Evolutionary conservation across 2,329 filamentous ascomycete genomes (phyloP).

Genomic region (Apiospora arundinis): DNA sequence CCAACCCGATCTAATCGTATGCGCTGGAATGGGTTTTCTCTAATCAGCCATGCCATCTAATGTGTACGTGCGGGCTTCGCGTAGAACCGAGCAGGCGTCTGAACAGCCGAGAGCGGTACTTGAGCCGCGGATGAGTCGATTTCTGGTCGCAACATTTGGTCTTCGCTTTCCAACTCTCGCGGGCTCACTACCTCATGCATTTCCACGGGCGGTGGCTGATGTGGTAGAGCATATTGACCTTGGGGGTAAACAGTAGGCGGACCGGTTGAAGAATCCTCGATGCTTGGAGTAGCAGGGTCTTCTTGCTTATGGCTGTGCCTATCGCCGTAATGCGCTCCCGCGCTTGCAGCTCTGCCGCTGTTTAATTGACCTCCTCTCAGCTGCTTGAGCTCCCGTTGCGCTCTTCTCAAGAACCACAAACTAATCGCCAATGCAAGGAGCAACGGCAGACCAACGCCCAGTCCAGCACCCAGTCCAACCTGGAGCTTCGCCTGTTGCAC

Average conservation of each 20-base stretch:
- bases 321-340: background rate
- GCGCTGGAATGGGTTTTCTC: too few relatives aligned
- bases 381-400: background rate
- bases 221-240: background rate
- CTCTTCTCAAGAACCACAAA: background rate
- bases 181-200: background rate
- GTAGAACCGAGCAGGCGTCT: background rate
- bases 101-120: background rate
- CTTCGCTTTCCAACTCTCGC: background rate
- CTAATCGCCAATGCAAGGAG: background rate
- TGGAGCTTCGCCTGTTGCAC: background rate
- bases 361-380: background rate
- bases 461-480: background rate
- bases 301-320: background rate
- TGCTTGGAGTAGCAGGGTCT: background rate
- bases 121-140: background rate
- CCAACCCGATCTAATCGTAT: too few relatives aligned
- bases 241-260: background rate
- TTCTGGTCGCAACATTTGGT: background rate
- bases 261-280: background rate
- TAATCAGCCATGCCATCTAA: too few relatives aligned
- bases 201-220: background rate
- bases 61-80: background rate
- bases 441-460: background rate
- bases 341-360: background rate